Percentiles rank a stretch among this genome's conserved stretches.
phyloP scores from a whole-genome alignment of 208 protist genomes.

The Leishmania martiniquensis region DNA sequence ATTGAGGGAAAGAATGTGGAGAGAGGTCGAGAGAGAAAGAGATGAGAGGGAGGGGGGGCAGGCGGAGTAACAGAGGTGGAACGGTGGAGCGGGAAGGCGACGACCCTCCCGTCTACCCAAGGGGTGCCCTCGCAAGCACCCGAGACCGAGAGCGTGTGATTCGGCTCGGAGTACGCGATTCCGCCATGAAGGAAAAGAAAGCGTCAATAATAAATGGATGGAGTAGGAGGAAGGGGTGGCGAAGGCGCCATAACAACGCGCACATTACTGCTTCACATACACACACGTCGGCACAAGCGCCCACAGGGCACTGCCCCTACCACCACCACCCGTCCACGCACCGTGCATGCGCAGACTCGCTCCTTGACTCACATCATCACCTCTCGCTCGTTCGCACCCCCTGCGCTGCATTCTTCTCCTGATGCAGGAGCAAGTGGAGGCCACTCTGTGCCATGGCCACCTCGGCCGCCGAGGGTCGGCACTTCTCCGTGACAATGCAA shows the following conservation, averaged over 20 bases:
- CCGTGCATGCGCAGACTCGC: neutral
- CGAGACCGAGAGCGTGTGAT: neutral
- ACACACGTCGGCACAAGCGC: neutral
- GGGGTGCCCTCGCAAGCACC: neutral
- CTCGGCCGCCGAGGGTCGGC: constrained; percentile 38
- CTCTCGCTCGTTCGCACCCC: neutral
- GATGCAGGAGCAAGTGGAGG: constrained; percentile 28
- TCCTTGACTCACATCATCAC: neutral
- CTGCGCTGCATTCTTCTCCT: neutral
- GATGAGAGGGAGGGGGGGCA: constrained; percentile 9
- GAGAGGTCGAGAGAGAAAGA: constrained; percentile 8
- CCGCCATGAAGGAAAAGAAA: neutral
- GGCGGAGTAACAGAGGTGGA: no score
- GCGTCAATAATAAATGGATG: neutral
- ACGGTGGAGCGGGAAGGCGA: neutral
- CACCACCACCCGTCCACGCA: neutral
- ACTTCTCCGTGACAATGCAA: constrained; percentile 49
- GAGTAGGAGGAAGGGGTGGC: neutral
- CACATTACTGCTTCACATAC: neutral
- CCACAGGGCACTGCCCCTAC: neutral
- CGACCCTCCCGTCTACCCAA: neutral
- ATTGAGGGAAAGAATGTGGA: constrained; percentile 7
- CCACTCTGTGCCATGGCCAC: constrained; percentile 42
- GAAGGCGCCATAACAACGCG: neutral
- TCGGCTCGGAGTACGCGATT: neutral